A percentile compares a stretch with the other conserved stretches of the same genome.
Conservation (phyloP, 2,329 filamentous ascomycete genomes). For the Trichoderma breve region DNA sequence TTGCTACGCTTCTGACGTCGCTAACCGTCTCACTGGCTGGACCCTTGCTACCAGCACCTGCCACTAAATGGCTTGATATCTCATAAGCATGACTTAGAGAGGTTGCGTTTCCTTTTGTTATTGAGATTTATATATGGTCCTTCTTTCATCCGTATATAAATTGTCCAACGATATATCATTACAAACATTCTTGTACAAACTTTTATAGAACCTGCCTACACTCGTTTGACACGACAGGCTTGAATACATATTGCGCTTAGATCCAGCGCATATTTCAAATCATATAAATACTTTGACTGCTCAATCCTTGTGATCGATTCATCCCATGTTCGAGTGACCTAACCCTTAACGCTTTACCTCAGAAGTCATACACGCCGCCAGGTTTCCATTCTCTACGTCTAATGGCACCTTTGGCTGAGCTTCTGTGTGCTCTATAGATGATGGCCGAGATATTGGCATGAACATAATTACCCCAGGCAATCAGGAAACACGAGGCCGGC, state of each 20-base stretch:
- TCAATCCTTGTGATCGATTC: not conserved
- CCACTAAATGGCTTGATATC: not conserved
- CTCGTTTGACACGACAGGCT: slow-evolving; percentile 12
- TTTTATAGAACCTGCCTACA: not conserved
- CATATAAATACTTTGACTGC: no score
- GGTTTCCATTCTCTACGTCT: not conserved
- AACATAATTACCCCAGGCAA: not conserved
- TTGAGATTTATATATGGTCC: not conserved
- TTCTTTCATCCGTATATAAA: not conserved
- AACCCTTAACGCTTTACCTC: not conserved
- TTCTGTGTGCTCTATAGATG: not conserved
- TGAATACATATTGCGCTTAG: not conserved
- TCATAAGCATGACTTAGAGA: not conserved
- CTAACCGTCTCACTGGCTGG: slow-evolving; percentile 28
- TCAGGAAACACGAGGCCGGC: not conserved
- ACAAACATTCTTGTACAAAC: not conserved
- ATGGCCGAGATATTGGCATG: not conserved
- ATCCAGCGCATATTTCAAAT: not conserved
- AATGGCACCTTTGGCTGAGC: not conserved
- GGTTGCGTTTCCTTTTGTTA: not conserved
- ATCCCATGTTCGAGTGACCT: not conserved
- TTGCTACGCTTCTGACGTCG: slow-evolving; percentile 27
- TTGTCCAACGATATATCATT: not conserved
- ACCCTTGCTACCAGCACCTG: slow-evolving; percentile 23
- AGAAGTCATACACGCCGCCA: not conserved